Conservation (phyloP, 768 basidiomycete species). For the Hygrocybe coccinea region DNA sequence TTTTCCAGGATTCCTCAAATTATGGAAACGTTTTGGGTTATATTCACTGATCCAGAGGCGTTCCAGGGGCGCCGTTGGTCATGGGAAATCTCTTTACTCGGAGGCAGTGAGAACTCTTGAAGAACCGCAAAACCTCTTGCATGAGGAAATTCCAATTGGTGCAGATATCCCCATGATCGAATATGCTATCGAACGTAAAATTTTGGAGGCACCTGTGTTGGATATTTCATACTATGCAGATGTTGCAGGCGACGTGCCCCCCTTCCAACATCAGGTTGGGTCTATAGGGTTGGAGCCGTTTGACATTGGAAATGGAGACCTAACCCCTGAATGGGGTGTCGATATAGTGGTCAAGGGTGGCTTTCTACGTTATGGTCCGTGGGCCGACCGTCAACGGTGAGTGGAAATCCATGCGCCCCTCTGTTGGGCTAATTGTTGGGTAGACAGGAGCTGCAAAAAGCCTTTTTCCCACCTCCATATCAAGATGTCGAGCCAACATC, state of each 20-base stretch:
- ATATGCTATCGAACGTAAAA: conserved; percentile 82
- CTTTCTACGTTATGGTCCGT: conserved; percentile 81
- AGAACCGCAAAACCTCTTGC: conserved; percentile 32
- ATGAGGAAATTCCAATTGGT: conserved; percentile 53
- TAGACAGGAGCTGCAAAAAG: conserved; percentile 70
- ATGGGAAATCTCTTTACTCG: background rate
- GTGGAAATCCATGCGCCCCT: background rate
- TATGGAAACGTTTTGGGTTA: background rate
- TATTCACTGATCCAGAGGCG: background rate
- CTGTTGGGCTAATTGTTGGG: conserved; percentile 2
- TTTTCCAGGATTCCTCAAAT: background rate
- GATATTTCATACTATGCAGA: conserved; percentile 88
- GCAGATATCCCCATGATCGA: conserved; percentile 58
- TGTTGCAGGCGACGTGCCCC: conserved; percentile 71
- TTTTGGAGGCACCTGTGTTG: conserved; percentile 71
- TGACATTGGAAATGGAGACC: conserved; percentile 82
- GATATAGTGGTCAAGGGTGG: conserved; percentile 80
- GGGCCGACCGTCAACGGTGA: conserved; percentile 92
- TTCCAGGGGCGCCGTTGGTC: too few relatives aligned
- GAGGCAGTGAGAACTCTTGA: conserved; percentile 7
- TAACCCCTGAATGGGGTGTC: conserved; percentile 90
- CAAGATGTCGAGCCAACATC: conserved; percentile 54
- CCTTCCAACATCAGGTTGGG: conserved; percentile 24
- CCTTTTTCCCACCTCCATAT: conserved; percentile 81
- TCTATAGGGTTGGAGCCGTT: conserved; percentile 39